Base-by-base conservation (phyloP, 163 green algal species). In the Coccomyxa subellipsoidea region DNA sequence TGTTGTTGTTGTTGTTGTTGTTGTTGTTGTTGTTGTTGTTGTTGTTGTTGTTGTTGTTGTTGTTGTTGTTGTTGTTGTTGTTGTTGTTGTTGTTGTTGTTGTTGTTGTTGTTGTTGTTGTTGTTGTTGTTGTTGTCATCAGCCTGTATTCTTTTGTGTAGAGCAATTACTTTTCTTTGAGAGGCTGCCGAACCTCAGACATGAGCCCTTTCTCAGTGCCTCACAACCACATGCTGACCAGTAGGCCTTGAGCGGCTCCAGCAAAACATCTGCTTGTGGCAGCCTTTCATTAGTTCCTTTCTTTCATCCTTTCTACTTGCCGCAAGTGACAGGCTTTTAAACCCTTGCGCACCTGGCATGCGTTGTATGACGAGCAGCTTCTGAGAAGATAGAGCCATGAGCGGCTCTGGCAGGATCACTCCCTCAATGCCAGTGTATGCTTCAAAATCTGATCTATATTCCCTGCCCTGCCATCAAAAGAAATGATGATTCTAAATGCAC, bases 341-440 rank as follows among this genome's bases (percentile, higher is more conserved):
- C 25, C 7, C 9, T n/a, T 32, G 59, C 59, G 23, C 31, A 75
- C 70, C 54, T 77, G 25, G 15, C 35, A 70, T 75, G 53, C 80
- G 81, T 40, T 85, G 38, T 82, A 89, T 91, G 66, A 88, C 82
- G 37, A 90, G 80, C 39, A 90, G 81, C 5, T 77, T 53, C n/a
- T 18, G 39, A 0, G 83, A 84, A 38, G 54, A 88, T 10, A 91
- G 66, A 38, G 39, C 53, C 6, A 69, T n/a, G 12, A 83, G 32
- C 23, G 87, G 66, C 47, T 66, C 35, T 15, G 88, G 87, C 12
- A 85, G 80, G 34, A 85, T 23, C 32, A 91, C 66, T 39, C 73
- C n/a, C 5, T 59, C 29, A 29, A 85, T 78, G 37, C 54, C 80
- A 27, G n/a, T n/a, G n/a, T n/a, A n/a, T n/a, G n/a, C n/a, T n/a